Conservation (phyloP, 805 yeast species). For the Schwanniomyces yamadae region DNA sequence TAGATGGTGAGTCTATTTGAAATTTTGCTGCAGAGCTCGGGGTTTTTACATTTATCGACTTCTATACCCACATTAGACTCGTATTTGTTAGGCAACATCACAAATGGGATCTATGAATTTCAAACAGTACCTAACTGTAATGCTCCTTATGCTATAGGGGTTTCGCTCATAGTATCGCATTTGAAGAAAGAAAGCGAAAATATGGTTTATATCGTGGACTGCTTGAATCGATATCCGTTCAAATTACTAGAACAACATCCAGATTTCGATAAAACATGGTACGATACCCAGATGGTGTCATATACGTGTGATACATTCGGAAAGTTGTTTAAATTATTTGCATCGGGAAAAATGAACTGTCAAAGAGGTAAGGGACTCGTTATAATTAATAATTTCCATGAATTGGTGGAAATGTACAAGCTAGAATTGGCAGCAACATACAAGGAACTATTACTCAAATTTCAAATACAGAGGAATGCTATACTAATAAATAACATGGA, state of each 20-base stretch:
- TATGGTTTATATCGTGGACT: conserved; percentile 30
- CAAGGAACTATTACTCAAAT: conserved; percentile 32
- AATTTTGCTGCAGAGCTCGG: conserved; percentile 25
- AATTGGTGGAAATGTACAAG: conserved; percentile 33
- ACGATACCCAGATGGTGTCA: conserved; percentile 9
- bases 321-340: conserved; percentile 20
- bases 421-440: conserved; percentile 31
- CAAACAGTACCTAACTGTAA: conserved; percentile 36
- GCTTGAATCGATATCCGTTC: conserved; percentile 31
- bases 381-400: conserved; percentile 33
- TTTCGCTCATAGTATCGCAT: conserved; percentile 29
- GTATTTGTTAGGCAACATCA: conserved; percentile 13
- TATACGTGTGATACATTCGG: conserved; percentile 28
- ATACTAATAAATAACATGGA: conserved; percentile 17
- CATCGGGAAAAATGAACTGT: conserved; percentile 9
- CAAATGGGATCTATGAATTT: conserved; percentile 32
- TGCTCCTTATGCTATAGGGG: conserved; percentile 19
- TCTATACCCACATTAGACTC: conserved; percentile 29
- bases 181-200: conserved; percentile 13
- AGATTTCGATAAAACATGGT: conserved; percentile 21
- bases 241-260: conserved; percentile 19
- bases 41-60: conserved; percentile 26
- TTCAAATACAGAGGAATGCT: conserved; percentile 28
- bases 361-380: conserved; percentile 16
- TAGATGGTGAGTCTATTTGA: conserved; percentile 35